Evolutionary conservation across 2,329 filamentous ascomycete species (phyloP).

Genomic region (Phyllachora maydis): DNA sequence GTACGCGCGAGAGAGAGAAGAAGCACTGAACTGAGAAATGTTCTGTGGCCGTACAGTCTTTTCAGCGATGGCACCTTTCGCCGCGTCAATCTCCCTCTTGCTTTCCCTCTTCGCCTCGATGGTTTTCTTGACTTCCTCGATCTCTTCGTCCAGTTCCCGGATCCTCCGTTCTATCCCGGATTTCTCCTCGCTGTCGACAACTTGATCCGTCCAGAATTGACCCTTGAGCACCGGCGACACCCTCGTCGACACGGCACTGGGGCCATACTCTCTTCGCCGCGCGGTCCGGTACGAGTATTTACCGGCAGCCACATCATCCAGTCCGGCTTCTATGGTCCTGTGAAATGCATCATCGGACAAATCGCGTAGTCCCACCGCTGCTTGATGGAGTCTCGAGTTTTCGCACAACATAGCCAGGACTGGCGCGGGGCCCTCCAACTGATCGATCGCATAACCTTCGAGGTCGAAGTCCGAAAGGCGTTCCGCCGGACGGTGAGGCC

Average conservation of each 20-base stretch:
- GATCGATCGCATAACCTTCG: constrained; percentile 54
- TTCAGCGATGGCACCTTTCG: constrained; percentile 50
- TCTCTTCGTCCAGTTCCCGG: constrained; percentile 16
- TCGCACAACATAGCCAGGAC: constrained; percentile 80
- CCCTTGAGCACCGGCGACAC: constrained; percentile 41
- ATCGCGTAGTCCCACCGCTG: too few relatives aligned
- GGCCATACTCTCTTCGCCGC: constrained; percentile 64
- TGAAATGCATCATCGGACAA: too few relatives aligned
- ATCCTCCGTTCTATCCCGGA: constrained; percentile 34
- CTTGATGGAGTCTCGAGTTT: too few relatives aligned
- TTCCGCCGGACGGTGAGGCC: constrained; percentile 7
- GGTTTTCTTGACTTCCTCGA: constrained; percentile 12
- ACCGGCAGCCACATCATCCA: too few relatives aligned
- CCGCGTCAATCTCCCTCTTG: constrained; percentile 16
- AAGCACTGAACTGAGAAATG: too few relatives aligned
- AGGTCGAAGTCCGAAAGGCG: constrained; percentile 36
- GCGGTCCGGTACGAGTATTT: constrained; percentile 32
- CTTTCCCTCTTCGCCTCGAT: constrained; percentile 9
- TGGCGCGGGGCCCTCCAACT: constrained; percentile 57
- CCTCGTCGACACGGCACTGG: constrained; percentile 47
- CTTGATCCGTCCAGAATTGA: constrained; percentile 55
- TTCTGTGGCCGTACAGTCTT: constrained; percentile 36
- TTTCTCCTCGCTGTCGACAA: constrained; percentile 48
- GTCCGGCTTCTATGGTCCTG: too few relatives aligned
- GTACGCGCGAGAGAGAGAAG: too few relatives aligned